These are phyloP conservation scores for Cryptosporidium parvum DNA, from an alignment of 169 alveolate genomes.

Conservation along the genomic window DNA sequence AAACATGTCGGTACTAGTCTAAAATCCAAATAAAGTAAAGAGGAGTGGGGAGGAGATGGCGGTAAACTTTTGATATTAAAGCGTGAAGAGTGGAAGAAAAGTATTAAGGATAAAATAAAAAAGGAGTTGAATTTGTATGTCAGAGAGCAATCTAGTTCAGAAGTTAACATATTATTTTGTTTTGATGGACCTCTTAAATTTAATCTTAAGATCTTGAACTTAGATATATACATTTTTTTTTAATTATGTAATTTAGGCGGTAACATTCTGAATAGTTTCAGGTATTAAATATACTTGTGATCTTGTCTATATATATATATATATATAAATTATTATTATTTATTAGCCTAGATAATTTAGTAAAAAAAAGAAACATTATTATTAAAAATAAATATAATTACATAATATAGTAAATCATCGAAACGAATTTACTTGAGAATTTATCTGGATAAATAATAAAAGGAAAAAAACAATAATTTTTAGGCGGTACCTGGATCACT, in stretches of 20 bases:
- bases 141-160: not conserved
- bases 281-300: constrained; percentile 2
- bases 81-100: not conserved
- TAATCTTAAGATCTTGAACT: not conserved
- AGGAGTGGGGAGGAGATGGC: not conserved
- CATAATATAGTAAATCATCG: not conserved
- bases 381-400: not conserved
- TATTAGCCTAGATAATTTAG: not conserved
- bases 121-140: not conserved
- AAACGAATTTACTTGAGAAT: not conserved
- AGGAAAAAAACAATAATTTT: not conserved
- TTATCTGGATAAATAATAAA: not conserved
- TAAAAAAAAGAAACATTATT: not conserved
- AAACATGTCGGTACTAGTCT: not conserved
- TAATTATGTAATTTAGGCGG: not conserved
- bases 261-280: not conserved
- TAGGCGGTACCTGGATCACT: constrained; percentile 35
- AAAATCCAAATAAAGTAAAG: not conserved
- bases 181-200: not conserved
- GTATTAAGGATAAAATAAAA: not conserved
- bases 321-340: not conserved
- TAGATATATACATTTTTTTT: too few relatives aligned
- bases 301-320: not conserved
- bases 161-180: too few relatives aligned
- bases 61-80: not conserved